A percentile compares a stretch with the other conserved stretches of the same genome.
Conservation (phyloP, 2,329 filamentous ascomycete genomes). For the Penicillium expansum region DNA sequence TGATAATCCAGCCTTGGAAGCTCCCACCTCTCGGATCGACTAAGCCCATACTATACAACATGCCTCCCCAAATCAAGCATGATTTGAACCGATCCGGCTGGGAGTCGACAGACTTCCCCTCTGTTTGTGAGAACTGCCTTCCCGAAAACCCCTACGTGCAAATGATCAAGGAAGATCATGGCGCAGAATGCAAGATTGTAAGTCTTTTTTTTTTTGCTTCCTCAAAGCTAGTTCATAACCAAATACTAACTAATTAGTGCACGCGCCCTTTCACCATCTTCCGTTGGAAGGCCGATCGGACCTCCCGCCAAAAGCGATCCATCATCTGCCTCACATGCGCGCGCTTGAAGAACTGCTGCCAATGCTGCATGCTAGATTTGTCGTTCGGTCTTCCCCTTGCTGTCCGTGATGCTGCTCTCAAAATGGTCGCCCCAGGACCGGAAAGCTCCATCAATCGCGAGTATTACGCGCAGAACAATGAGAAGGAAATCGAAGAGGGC, state of each 20-base stretch:
- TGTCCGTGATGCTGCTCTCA: slow-evolving; percentile 90
- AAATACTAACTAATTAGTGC: slow-evolving; percentile 51
- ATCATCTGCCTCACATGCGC: slow-evolving; percentile 97
- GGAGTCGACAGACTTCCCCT: slow-evolving; percentile 66
- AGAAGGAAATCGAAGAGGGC: slow-evolving; percentile 91
- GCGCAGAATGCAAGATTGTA: slow-evolving; percentile 73
- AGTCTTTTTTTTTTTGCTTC: slow-evolving; percentile 11
- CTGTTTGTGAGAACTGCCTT: slow-evolving; percentile 76
- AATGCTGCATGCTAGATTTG: slow-evolving; percentile 97
- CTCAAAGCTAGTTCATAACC: background rate
- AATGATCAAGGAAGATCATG: slow-evolving; percentile 97
- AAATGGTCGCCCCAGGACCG: slow-evolving; percentile 94
- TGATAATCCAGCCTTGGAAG: slow-evolving; percentile 6
- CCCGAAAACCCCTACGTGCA: slow-evolving; percentile 97
- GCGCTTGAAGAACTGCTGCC: slow-evolving; percentile 96
- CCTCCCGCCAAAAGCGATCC: slow-evolving; percentile 85
- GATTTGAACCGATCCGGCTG: slow-evolving; percentile 93
- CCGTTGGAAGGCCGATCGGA: slow-evolving; percentile 89
- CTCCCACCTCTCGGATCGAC: slow-evolving; percentile 1
- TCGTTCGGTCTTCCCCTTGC: slow-evolving; percentile 94
- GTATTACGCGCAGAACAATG: slow-evolving; percentile 97
- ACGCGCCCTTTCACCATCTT: slow-evolving; percentile 96
- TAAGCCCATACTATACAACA: slow-evolving; percentile 15
- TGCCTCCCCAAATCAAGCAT: slow-evolving; percentile 91
- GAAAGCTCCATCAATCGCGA: slow-evolving; percentile 91